Evolutionary conservation across 1,284 basidiomycete genomes (phyloP), one percentile per base, ranked within the genome.

Genomic region (Sanguinoderma infundibulare): DNA sequence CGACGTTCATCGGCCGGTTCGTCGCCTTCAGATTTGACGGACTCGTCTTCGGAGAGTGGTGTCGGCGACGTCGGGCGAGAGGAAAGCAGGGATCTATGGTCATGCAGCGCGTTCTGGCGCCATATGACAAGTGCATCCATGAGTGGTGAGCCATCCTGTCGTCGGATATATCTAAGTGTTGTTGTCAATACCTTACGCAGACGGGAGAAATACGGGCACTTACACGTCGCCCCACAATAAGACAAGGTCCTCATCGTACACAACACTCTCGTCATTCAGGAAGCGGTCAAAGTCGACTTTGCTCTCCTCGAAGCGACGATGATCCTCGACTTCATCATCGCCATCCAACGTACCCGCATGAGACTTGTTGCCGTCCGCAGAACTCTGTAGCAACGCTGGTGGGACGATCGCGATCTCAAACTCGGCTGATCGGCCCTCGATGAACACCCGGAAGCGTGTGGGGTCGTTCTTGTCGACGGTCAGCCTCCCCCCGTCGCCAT

Each of bases 221-320:
- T 62, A 87, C 86, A 81, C 84, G 61, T 84, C 81, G 24, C 81
- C 84, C 89, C 89, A 92, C 61, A 81, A 78, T 55, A 92, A 83
- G 2, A 90, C 87, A 32, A 92, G 79, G 42, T 81, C 74, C 14
- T 83, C 79, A 66, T 89, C 81, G n/a, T 73, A 72, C 28, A 87
- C 80, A 22, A 90, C 72, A 20, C 70, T 72, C 28, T 83, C 83
- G 60, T 90, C 84, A 6, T 80, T 76, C 56, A 92, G 67, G 55
- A 92, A 85, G 32, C 72, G 75, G 10, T 79, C 67, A 63, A 85
- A 89, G 52, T 84, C 79, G 34, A 92, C 73, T 67, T 82, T 81
- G 10, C 83, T 83, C 38, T 77, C 70, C 26, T 83, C 79, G 66
- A 92, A 92, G 10, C 77, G 55, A 56, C 75, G 72, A 2, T 80